Evolutionary conservation across 805 yeast genomes (phyloP).

Genomic region (Naumovozyma dairenensis): DNA sequence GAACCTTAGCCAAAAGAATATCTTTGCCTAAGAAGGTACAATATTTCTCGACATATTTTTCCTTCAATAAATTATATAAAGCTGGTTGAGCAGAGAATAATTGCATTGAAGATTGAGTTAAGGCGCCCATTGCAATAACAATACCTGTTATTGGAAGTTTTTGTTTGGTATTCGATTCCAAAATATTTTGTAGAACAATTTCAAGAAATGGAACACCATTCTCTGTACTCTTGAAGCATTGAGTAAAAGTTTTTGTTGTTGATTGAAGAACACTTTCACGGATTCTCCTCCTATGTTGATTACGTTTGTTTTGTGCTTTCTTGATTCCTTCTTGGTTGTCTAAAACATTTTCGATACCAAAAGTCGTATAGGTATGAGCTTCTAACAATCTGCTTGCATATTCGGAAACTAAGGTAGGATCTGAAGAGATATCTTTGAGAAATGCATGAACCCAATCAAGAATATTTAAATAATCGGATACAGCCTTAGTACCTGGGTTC

Average conservation of each 20-base stretch:
- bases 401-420: slow-evolving; percentile 20
- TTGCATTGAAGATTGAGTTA: slow-evolving; percentile 26
- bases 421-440: slow-evolving; percentile 16
- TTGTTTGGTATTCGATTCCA: slow-evolving; percentile 10
- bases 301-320: slow-evolving; percentile 19
- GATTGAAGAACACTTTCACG: slow-evolving; percentile 29
- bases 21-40: slow-evolving; percentile 30
- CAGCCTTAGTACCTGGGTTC: slow-evolving; percentile 37
- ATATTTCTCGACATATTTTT: slow-evolving; percentile 11
- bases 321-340: slow-evolving; percentile 19
- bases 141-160: slow-evolving; percentile 29
- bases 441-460: slow-evolving; percentile 46
- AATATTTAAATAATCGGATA: slow-evolving; percentile 46
- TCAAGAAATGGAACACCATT: slow-evolving; percentile 8
- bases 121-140: slow-evolving; percentile 29
- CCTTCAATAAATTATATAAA: slow-evolving; percentile 15
- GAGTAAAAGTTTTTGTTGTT: slow-evolving; percentile 19
- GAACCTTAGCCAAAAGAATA: slow-evolving; percentile 37
- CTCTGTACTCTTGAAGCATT: slow-evolving; percentile 16
- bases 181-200: slow-evolving; percentile 6
- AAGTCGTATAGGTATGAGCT: slow-evolving; percentile 28
- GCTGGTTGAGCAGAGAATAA: slow-evolving; percentile 15
- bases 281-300: slow-evolving; percentile 34
- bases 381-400: slow-evolving; percentile 33
- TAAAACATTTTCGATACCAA: slow-evolving; percentile 19